Conservation (phyloP, 257 asterid genomes). For the Phtheirospermum japonicum region DNA sequence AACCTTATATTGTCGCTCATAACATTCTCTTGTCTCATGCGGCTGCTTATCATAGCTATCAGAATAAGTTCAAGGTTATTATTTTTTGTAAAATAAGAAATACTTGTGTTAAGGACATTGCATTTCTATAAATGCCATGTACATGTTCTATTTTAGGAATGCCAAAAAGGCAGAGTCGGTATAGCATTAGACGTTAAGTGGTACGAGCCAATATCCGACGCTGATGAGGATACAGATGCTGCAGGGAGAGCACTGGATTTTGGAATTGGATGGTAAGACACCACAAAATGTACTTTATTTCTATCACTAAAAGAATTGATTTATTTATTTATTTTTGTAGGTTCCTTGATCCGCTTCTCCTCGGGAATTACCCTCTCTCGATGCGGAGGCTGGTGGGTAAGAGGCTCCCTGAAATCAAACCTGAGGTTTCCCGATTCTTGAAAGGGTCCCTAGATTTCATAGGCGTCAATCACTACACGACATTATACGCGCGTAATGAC, state of each 20-base stretch:
- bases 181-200: constrained; percentile 65
- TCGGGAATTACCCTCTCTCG: constrained; percentile 80
- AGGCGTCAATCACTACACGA: constrained; percentile 83
- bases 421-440: constrained; percentile 38
- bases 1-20: constrained; percentile 75
- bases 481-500: constrained; percentile 67
- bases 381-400: constrained; percentile 74
- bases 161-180: constrained; percentile 72
- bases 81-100: neutral
- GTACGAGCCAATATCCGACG: constrained; percentile 67
- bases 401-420: constrained; percentile 57
- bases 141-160: constrained; percentile 34
- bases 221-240: constrained; percentile 63
- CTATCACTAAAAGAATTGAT: no score
- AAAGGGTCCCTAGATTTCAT: constrained; percentile 76
- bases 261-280: constrained; percentile 73
- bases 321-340: no score
- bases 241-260: constrained; percentile 76
- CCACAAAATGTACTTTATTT: neutral
- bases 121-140: neutral
- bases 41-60: constrained; percentile 61
- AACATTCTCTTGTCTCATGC: constrained; percentile 75
- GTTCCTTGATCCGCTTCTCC: constrained; percentile 94
- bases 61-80: constrained; percentile 63
- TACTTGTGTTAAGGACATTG: neutral